These are phyloP conservation scores for Articulospora tetracladia DNA, from an alignment of 495 filamentous ascomycete genomes.

Conservation along the genomic window DNA sequence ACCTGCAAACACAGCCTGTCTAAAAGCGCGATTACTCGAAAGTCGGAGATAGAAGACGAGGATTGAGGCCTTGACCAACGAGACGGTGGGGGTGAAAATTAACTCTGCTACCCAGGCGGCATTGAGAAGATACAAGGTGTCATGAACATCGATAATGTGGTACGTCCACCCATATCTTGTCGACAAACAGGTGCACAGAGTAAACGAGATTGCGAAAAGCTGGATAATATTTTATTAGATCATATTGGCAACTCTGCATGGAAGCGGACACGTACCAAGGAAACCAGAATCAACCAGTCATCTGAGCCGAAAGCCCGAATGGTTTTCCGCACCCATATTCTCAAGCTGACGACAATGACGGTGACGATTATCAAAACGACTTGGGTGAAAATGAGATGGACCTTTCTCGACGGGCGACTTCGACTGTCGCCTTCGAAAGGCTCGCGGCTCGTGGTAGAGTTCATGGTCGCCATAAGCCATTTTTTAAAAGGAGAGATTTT, in stretches of 20 bases:
- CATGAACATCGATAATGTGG: constrained; percentile 2
- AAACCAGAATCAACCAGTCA: constrained; percentile 1
- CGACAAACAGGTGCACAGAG: constrained; percentile 1
- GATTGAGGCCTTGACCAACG: constrained; percentile 13
- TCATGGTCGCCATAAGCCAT: background rate
- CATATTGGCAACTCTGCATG: background rate
- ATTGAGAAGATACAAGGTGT: background rate
- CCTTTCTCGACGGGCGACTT: background rate
- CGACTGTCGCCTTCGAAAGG: background rate
- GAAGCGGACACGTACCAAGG: background rate
- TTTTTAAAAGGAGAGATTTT: background rate
- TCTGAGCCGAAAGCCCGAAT: background rate
- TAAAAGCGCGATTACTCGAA: constrained; percentile 2
- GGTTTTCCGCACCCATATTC: background rate
- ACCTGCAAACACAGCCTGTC: constrained; percentile 6
- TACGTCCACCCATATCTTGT: constrained; percentile 7
- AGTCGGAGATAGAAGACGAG: constrained; percentile 18
- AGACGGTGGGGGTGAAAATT: constrained; percentile 13
- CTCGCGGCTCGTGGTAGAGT: background rate
- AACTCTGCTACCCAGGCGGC: constrained; percentile 8
- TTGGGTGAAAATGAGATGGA: background rate
- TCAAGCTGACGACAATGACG: background rate
- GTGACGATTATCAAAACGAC: background rate
- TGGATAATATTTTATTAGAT: background rate
- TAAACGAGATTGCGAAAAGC: background rate